phyloP scores from a whole-genome alignment of 768 basidiomycete genomes.

The Udeniomyces megalosporus region DNA sequence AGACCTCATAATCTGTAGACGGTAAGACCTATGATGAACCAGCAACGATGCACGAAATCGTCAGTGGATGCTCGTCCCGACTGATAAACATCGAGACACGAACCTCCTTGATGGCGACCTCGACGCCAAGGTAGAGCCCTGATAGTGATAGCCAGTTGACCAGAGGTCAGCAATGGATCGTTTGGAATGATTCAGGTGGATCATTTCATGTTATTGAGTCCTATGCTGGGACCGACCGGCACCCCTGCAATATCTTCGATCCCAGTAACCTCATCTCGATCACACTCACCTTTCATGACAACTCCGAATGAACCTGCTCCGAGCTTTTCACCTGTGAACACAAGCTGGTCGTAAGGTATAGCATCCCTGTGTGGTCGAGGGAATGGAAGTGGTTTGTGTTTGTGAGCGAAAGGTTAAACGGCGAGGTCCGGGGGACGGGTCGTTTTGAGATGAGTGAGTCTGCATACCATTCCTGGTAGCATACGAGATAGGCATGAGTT shows the following conservation, averaged over 20 bases:
- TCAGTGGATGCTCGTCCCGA: not conserved
- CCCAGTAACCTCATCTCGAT: not conserved
- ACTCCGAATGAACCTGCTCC: slow-evolving; percentile 13
- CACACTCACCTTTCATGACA: slow-evolving; percentile 4
- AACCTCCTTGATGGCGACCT: slow-evolving; percentile 66
- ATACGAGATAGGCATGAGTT: too few relatives aligned
- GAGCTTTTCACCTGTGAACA: slow-evolving; percentile 10
- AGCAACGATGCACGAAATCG: not conserved
- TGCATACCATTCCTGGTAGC: too few relatives aligned
- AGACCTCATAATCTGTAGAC: slow-evolving; percentile 32
- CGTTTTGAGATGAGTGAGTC: too few relatives aligned
- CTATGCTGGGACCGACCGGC: not conserved
- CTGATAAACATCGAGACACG: not conserved
- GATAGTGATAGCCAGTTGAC: not conserved
- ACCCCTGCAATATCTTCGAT: too few relatives aligned
- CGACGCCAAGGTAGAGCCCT: slow-evolving; percentile 79
- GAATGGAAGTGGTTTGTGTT: too few relatives aligned
- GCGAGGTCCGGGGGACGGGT: too few relatives aligned
- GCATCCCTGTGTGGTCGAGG: slow-evolving; percentile 2
- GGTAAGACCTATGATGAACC: not conserved
- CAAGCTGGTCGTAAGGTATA: slow-evolving; percentile 7
- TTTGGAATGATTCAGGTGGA: not conserved
- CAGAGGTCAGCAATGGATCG: not conserved
- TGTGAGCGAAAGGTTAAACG: too few relatives aligned
- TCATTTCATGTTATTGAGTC: not conserved